Evolutionary conservation across 768 basidiomycete genomes (phyloP).

Genomic region (Boletus speciosus): DNA sequence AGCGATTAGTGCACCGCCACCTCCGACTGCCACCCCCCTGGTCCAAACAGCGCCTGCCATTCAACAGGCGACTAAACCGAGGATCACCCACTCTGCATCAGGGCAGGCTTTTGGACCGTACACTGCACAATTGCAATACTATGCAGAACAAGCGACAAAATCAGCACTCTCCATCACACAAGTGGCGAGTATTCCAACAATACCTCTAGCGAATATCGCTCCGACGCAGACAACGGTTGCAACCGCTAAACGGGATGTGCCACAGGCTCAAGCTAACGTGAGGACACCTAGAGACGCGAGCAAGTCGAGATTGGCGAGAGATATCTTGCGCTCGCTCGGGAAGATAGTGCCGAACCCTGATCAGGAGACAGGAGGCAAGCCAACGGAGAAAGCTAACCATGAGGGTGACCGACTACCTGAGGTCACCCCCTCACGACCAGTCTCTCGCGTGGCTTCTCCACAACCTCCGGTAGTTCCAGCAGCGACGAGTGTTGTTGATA

Average conservation of each 20-base stretch:
- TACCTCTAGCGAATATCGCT: neutral
- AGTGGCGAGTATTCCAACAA: neutral
- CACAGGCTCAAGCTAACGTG: neutral
- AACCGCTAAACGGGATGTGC: conserved; percentile 8
- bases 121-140: conserved; percentile 18
- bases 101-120: conserved; percentile 4
- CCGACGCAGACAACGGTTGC: neutral
- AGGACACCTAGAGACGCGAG: conserved; percentile 42
- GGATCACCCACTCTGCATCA: neutral
- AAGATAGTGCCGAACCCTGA: conserved; percentile 6
- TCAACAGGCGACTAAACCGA: neutral
- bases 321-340: conserved; percentile 53
- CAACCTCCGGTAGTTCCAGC: neutral
- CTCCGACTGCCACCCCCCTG: neutral
- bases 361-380: conserved; percentile 7
- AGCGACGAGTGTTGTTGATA: neutral
- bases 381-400: neutral
- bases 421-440: neutral
- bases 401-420: neutral
- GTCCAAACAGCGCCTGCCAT: neutral
- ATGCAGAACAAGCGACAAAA: conserved; percentile 18
- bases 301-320: conserved; percentile 50
- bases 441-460: neutral
- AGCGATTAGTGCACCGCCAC: neutral
- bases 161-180: conserved; percentile 3